phyloP scores from a whole-genome alignment of 108 stramenopile species.

The Stephanodiscus triporus region DNA sequence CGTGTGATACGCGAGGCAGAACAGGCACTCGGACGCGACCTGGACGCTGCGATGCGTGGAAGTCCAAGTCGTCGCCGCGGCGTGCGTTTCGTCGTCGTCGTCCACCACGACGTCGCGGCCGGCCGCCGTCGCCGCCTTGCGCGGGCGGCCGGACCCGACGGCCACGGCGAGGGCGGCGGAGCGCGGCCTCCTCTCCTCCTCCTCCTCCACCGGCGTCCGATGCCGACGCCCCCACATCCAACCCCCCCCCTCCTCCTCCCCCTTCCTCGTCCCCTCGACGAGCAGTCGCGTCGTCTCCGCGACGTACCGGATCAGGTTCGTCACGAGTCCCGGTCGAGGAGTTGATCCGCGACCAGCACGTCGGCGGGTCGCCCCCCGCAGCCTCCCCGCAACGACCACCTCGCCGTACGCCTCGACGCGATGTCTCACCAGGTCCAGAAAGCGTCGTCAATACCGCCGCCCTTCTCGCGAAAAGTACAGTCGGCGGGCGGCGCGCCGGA shows the following conservation, averaged over 20 bases:
- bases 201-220: not conserved
- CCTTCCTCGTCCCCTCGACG: constrained; percentile 5
- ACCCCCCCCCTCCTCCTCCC: constrained; percentile 4
- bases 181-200: not conserved
- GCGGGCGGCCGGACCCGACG: constrained; percentile 20
- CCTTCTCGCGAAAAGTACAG: too few relatives aligned
- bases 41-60: constrained; percentile 67
- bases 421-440: too few relatives aligned
- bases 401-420: too few relatives aligned
- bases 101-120: constrained; percentile 9
- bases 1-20: constrained; percentile 80
- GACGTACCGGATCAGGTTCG: constrained; percentile 60
- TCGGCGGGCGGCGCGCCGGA: too few relatives aligned
- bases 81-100: constrained; percentile 50
- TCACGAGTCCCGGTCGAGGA: constrained; percentile 55
- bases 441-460: too few relatives aligned
- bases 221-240: not conserved
- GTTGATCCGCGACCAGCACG: constrained; percentile 57
- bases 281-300: constrained; percentile 54
- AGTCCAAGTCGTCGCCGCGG: constrained; percentile 54
- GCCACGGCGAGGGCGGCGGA: not conserved
- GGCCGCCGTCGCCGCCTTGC: constrained; percentile 5
- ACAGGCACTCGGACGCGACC: constrained; percentile 66
- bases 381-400: too few relatives aligned
- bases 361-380: not conserved